Base-by-base conservation (phyloP, 2,329 filamentous ascomycete species). In the Cercospora nicotianae region DNA sequence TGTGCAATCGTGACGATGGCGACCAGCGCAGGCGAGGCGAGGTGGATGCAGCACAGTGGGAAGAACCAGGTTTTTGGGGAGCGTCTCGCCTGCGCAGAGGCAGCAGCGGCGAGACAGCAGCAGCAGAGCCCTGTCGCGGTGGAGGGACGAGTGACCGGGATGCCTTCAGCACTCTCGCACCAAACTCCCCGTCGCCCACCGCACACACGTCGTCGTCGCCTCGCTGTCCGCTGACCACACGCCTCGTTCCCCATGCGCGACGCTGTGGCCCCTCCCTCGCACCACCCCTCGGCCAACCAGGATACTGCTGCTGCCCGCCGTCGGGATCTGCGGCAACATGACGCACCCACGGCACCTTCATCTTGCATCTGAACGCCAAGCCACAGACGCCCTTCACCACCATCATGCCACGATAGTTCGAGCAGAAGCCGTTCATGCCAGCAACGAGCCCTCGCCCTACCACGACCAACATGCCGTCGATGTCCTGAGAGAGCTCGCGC, bases 281-380 rank as follows among this genome's bases (percentile, higher is more conserved):
- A 23, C 45, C 55, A 31, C 55, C 55, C n/a, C 13, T 45, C 31
- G 58, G 33, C 58, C 58, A 42, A 45, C 58, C 31, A 42, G 31
- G 31, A 60, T 26, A 10, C 31, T 10, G 28, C n/a, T 10, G 28
- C n/a, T 28, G 58, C 28, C 20, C 53, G 53, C 23, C 53, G 26
- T 28, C 53, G 53, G 53, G 53, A 58, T 33, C 26, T 33, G 53
- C 53, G 53, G 53, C 26, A 58, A 18, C 26, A 58, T 58, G 53
- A 58, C 53, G 53, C 30, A 30, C 13, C 13, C 30, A 30, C 26
- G 20, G 26, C 26, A 58, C 53, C 26, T 58, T 33, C 26, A n/a
- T 57, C 53, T 58, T 31, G 26, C 53, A 58, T 58, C 53, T 58
- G 53, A 58, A 30, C 13, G 53, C 53, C 53, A 58, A 58, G 53